phyloP scores from a whole-genome alignment of 2,329 filamentous ascomycete species.

The Phoma herbarum region DNA sequence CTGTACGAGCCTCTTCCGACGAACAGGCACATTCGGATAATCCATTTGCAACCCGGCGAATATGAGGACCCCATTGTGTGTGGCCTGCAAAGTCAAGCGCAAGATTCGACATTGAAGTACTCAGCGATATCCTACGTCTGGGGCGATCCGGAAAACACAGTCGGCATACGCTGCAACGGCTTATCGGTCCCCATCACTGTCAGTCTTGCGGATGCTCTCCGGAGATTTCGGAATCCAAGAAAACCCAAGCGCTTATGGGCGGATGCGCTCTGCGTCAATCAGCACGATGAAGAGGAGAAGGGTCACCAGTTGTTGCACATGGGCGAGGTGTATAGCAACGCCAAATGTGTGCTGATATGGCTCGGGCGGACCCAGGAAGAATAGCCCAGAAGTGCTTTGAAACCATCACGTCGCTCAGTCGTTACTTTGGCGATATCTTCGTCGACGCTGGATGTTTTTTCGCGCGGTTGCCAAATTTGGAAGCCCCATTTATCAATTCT shows the following conservation, averaged over 20 bases:
- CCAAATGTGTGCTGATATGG: not conserved
- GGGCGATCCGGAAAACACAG: not conserved
- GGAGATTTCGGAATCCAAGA: not conserved
- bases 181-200: not conserved
- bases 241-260: not conserved
- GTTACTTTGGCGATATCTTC: not conserved
- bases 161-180: not conserved
- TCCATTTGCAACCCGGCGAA: too few relatives aligned
- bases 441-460: too few relatives aligned
- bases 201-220: not conserved
- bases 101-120: not conserved
- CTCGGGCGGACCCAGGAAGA: not conserved
- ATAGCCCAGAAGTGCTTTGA: not conserved
- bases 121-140: not conserved
- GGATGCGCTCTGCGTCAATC: conserved; percentile 4
- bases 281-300: not conserved
- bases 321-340: not conserved
- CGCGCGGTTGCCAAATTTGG: too few relatives aligned
- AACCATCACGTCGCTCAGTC: not conserved
- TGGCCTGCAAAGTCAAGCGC: not conserved
- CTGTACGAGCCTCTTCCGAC: too few relatives aligned
- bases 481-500: too few relatives aligned
- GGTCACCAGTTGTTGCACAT: not conserved
- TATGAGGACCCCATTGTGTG: not conserved
- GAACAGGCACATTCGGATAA: too few relatives aligned